Percentiles rank a stretch among this genome's conserved stretches.
These are phyloP conservation scores for Musa balbisiana DNA, from an alignment of 202 grass and related monocot species.

Conservation along the genomic window DNA sequence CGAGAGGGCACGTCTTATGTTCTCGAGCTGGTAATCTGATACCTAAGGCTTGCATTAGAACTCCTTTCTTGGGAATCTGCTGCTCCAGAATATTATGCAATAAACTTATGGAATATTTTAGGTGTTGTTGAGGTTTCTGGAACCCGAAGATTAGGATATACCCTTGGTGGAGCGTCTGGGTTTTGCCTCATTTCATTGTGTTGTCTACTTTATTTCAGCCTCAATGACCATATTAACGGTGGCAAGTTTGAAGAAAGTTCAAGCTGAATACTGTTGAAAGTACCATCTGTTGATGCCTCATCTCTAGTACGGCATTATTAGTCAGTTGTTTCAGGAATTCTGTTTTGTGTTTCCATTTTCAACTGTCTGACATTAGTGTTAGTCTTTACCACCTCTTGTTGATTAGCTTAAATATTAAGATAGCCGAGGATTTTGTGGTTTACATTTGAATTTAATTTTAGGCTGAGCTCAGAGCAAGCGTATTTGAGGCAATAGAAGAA, in stretches of 20 bases:
- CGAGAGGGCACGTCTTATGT: too few relatives aligned
- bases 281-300: too few relatives aligned
- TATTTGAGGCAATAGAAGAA: slow-evolving; percentile 24
- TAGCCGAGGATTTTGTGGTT: not conserved
- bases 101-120: not conserved
- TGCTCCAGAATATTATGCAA: not conserved
- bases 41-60: not conserved
- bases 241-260: not conserved
- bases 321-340: too few relatives aligned
- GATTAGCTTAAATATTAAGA: not conserved
- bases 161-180: not conserved
- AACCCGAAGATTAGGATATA: not conserved
- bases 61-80: not conserved
- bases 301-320: too few relatives aligned
- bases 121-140: not conserved
- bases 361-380: not conserved
- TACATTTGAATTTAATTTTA: not conserved
- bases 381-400: not conserved
- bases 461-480: slow-evolving; percentile 18
- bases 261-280: not conserved
- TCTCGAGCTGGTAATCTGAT: not conserved
- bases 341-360: too few relatives aligned
- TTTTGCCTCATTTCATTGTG: not conserved
- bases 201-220: not conserved
- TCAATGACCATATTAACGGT: not conserved